Conservation (phyloP, 2,329 filamentous ascomycete species). For the Fusarium dlaminii region DNA sequence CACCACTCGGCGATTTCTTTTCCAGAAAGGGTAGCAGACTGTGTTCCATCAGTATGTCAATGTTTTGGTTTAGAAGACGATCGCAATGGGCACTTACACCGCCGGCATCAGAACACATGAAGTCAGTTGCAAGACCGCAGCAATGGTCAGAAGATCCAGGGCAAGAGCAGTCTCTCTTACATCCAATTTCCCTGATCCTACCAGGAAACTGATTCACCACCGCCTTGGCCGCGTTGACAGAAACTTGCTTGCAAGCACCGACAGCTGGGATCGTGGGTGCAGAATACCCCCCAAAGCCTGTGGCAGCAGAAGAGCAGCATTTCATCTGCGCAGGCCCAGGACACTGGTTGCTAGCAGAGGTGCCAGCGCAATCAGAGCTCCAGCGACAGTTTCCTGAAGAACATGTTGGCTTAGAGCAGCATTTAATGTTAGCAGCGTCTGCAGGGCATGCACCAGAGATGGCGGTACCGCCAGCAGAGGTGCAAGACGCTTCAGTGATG, state of each 20-base stretch:
- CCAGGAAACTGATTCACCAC: constrained; percentile 51
- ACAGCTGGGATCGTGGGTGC: constrained; percentile 48
- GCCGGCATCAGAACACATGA: constrained; percentile 51
- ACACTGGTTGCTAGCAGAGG: constrained; percentile 45
- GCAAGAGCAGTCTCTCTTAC: constrained; percentile 47
- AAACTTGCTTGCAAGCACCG: constrained; percentile 48
- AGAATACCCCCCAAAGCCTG: constrained; percentile 49
- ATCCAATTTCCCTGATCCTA: constrained; percentile 48
- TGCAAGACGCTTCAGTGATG: constrained; percentile 49
- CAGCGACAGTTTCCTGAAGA: constrained; percentile 51
- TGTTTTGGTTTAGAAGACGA: neutral
- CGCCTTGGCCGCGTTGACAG: constrained; percentile 48
- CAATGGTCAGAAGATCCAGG: constrained; percentile 50
- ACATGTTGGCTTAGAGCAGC: constrained; percentile 54
- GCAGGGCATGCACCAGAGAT: constrained; percentile 51
- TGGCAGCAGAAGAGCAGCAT: constrained; percentile 48
- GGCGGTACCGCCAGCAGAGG: constrained; percentile 49
- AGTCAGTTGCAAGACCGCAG: constrained; percentile 50
- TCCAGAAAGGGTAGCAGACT: constrained; percentile 51
- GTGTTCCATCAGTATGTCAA: neutral
- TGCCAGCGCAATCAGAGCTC: constrained; percentile 50
- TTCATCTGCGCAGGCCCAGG: constrained; percentile 52
- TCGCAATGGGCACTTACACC: constrained; percentile 46
- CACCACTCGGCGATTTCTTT: constrained; percentile 59
- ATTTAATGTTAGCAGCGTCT: constrained; percentile 51